Evolutionary conservation across 2,329 filamentous ascomycete species (phyloP).

Genomic region (Aspergillus texensis): DNA sequence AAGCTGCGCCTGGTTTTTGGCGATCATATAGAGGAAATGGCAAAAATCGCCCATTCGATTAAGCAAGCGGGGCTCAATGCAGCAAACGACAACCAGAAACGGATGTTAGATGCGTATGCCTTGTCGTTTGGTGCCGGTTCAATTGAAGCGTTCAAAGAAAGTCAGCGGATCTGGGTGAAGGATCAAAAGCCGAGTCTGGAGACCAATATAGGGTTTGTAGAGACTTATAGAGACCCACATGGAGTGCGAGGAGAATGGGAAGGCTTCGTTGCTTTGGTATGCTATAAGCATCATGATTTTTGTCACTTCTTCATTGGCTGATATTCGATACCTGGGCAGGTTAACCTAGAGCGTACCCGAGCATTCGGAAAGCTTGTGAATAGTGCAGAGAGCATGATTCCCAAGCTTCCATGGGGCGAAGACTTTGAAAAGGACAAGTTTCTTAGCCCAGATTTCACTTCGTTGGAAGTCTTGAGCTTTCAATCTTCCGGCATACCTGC

Average conservation of each 20-base stretch:
- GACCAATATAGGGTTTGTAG: constrained; percentile 80
- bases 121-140: constrained; percentile 76
- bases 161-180: constrained; percentile 78
- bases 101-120: constrained; percentile 74
- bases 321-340: constrained; percentile 36
- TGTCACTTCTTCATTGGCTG: constrained; percentile 24
- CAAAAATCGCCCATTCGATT: constrained; percentile 65
- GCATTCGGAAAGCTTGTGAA: constrained; percentile 85
- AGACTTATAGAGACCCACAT: constrained; percentile 81
- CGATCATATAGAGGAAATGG: constrained; percentile 73
- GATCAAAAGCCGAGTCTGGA: constrained; percentile 81
- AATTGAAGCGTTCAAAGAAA: constrained; percentile 76
- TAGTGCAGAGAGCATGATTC: constrained; percentile 79
- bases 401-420: constrained; percentile 81
- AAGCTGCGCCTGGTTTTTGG: constrained; percentile 73
- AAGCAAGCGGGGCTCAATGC: constrained; percentile 69
- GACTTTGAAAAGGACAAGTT: constrained; percentile 98
- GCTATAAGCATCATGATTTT: constrained; percentile 13
- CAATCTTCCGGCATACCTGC: constrained; percentile 65
- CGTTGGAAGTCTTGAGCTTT: constrained; percentile 87
- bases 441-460: constrained; percentile 92
- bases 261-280: constrained; percentile 70
- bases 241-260: constrained; percentile 84
- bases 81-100: constrained; percentile 72
- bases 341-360: constrained; percentile 87